phyloP scores from a whole-genome alignment of 2,329 filamentous ascomycete genomes.

The Cylindrodendrum hubeiense region DNA sequence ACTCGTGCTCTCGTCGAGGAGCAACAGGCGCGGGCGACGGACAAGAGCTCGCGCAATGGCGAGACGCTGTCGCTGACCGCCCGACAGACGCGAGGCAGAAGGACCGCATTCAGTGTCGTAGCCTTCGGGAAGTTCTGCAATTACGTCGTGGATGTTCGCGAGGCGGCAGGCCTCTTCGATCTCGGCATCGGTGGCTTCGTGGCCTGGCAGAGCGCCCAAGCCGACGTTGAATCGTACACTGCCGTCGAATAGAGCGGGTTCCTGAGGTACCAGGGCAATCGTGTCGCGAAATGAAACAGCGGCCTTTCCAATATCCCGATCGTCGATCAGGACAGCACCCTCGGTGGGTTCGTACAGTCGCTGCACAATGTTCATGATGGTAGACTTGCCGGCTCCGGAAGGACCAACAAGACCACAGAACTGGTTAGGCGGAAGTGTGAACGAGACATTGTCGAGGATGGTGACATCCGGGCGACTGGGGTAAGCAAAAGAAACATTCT shows the following conservation, averaged over 20 bases:
- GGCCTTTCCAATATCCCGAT: constrained; percentile 57
- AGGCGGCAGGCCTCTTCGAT: constrained; percentile 75
- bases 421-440: constrained; percentile 68
- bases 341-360: constrained; percentile 59
- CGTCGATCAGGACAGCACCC: constrained; percentile 57
- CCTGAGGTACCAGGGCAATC: constrained; percentile 69
- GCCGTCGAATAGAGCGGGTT: constrained; percentile 68
- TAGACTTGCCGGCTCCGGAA: constrained; percentile 76
- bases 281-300: constrained; percentile 60
- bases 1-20: constrained; percentile 86
- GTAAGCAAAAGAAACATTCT: constrained; percentile 73
- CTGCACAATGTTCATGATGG: constrained; percentile 68
- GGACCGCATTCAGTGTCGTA: constrained; percentile 77
- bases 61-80: constrained; percentile 83
- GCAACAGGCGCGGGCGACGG: constrained; percentile 76
- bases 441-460: constrained; percentile 68
- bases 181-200: constrained; percentile 68
- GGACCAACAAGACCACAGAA: constrained; percentile 75
- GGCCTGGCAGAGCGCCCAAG: constrained; percentile 65
- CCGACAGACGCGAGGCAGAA: constrained; percentile 80
- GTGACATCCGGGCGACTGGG: constrained; percentile 69
- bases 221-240: constrained; percentile 68
- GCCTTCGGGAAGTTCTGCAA: constrained; percentile 70
- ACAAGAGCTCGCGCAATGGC: constrained; percentile 83
- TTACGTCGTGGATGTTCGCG: constrained; percentile 79